Evolutionary conservation across 2,329 filamentous ascomycete genomes (phyloP), one percentile per base, ranked within the genome.

Genomic region (Curvularia eragrostidis): DNA sequence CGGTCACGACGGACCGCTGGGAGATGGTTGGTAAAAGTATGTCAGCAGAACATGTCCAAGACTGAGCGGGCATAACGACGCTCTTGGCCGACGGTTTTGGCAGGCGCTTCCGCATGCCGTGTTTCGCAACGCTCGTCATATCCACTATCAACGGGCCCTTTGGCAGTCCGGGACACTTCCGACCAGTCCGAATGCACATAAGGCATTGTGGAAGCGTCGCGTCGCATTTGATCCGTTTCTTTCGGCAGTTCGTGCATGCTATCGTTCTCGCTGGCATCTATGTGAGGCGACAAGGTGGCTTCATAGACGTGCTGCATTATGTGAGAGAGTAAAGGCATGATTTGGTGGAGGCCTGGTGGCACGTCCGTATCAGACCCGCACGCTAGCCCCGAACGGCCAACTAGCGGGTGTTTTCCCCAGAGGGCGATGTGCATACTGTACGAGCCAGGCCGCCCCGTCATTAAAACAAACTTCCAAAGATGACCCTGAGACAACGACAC

Each of bases 181-280:
- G 62, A 8, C 63, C 61, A 5, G 62, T 63, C 6, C 64, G 61
- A n/a, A 61, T 63, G 49, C 72, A 74, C 67, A 72, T 72, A 2
- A 68, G 56, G 52, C 72, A 75, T 42, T 70, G 48, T 6, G 71
- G 71, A 2, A 72, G 54, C 4, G 68, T 73, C 12, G 64, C 68
- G 49, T 75, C 72, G 60, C 71, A 75, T 62, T 66, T 71, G 21
- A 75, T 74, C 23, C 72, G 67, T 57, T 71, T 73, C 51, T 66
- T 66, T 26, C 70, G 69, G 48, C 72, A 76, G n/a, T 51, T 52
- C 6, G 61, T 65, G 47, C 70, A 74, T 12, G 69, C 61, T 42
- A 66, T 69, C 18, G 65, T 73, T 54, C 70, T 62, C 19, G 64
- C 32, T 28, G 69, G 64, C 70, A 74, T 73, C 8, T n/a, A 23